Evolutionary conservation across 148 eudicot genomes (phyloP), one percentile per base, ranked within the genome.

Genomic region (Suaeda aralocaspica): DNA sequence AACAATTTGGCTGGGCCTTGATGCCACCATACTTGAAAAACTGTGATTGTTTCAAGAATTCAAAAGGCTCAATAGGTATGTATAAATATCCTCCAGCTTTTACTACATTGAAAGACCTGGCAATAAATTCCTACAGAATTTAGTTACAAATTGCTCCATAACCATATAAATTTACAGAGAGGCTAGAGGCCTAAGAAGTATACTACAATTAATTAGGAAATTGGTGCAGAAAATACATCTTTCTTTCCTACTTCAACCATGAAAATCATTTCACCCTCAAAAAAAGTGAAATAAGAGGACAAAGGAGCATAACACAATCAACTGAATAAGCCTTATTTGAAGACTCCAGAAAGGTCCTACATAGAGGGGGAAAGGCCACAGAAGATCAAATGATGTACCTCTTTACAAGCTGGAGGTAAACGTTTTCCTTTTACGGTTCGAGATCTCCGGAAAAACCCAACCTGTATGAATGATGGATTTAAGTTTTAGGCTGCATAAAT

Each of bases 391-490:
- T 10, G 6, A 18, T 18, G 26, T 75, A 93, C 98, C 96, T 87
- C 97, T 85, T 87, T 84, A 84, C 98, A 91, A 75, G 92, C 72
- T 42, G 92, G 96, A 73, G 97, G 96, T 46, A 87, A 84, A 67
- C 84, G 83, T 81, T 84, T 87, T 75, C 90, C 92, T 76, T 93
- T 93, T 59, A 89, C 84, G 45, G 87, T 85, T 72, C 97, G 84
- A 58, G 83, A 87, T 86, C 92, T 89, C 79, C 96, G 83, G 78
- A 91, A 93, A 74, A 73, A 86, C 63, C 98, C 98, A 76, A 93
- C 97, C 97, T 93, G 86, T 76, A 74, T 60, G 5, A 31, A 46
- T 0, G 61, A 34, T 68, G 48, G 46, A 13, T 30, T 52, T 57
- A 60, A 61, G 71, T 66, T 66, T 50, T 57, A 63, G 34, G 52